Evolutionary conservation across 345 rosid species (phyloP).

Genomic region (Mercurialis annua): DNA sequence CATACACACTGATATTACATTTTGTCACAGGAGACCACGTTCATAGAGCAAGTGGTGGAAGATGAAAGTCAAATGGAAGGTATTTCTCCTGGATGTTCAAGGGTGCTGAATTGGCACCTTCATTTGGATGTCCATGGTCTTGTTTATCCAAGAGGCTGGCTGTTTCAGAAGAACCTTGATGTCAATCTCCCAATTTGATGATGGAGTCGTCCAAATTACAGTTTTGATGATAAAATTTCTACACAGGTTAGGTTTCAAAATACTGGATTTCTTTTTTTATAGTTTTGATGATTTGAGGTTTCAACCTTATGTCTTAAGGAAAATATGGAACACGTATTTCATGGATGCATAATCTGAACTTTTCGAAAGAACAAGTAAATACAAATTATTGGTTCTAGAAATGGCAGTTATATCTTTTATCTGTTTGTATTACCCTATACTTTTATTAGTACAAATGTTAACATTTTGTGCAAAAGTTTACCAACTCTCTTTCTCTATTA

Average conservation of each 20-base stretch:
- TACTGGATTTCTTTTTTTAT: not conserved
- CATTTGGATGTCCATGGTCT: constrained; percentile 58
- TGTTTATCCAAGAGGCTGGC: constrained; percentile 75
- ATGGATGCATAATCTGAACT: not conserved
- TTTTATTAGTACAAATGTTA: not conserved
- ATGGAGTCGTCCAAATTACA: constrained; percentile 19
- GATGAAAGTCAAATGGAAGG: constrained; percentile 96
- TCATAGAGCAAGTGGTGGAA: constrained; percentile 83
- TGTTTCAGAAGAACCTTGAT: constrained; percentile 60
- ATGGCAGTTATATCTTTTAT: not conserved
- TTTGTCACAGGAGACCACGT: constrained; percentile 70
- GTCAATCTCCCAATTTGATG: constrained; percentile 42
- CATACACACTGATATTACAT: not conserved
- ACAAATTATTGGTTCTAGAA: not conserved
- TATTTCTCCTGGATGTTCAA: constrained; percentile 62
- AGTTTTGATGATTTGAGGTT: not conserved
- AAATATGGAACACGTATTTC: not conserved
- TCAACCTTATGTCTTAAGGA: not conserved
- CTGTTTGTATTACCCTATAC: not conserved
- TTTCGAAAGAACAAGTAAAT: not conserved
- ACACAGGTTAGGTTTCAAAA: constrained; percentile 22
- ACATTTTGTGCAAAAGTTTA: not conserved
- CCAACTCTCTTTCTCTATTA: not conserved
- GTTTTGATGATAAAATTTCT: constrained; percentile 23
- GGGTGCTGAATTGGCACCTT: constrained; percentile 88